phyloP scores from a whole-genome alignment of 2,329 filamentous ascomycete genomes.

The Tolypocladium ophioglossoides region DNA sequence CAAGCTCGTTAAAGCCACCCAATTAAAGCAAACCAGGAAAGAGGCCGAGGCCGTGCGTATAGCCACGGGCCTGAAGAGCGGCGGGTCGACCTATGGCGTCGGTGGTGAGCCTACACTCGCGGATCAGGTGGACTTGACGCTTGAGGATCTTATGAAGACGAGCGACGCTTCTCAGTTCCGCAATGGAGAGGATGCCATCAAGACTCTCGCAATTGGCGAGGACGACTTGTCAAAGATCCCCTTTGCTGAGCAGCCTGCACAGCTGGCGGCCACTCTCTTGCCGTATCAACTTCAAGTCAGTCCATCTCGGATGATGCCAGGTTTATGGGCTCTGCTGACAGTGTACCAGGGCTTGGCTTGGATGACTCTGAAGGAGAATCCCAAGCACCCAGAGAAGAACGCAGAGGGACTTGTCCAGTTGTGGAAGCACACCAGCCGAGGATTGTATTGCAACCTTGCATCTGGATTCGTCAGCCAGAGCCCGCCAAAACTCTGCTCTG shows the following conservation, averaged over 20 bases:
- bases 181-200: slow-evolving; percentile 51
- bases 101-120: slow-evolving; percentile 12
- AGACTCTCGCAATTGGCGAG: slow-evolving; percentile 63
- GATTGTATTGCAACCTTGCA: slow-evolving; percentile 49
- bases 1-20: slow-evolving; percentile 48
- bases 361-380: slow-evolving; percentile 68
- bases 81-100: slow-evolving; percentile 27
- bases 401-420: slow-evolving; percentile 58
- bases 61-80: slow-evolving; percentile 27
- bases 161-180: slow-evolving; percentile 61
- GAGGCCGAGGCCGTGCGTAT: slow-evolving; percentile 43
- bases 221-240: slow-evolving; percentile 60
- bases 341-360: slow-evolving; percentile 59
- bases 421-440: slow-evolving; percentile 51
- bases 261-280: slow-evolving; percentile 56
- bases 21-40: slow-evolving; percentile 42
- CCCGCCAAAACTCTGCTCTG: slow-evolving; percentile 57
- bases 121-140: slow-evolving; percentile 29
- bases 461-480: slow-evolving; percentile 48
- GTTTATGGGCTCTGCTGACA: slow-evolving; percentile 8
- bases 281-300: slow-evolving; percentile 63
- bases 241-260: slow-evolving; percentile 55
- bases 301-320: neutral
- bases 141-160: slow-evolving; percentile 54
- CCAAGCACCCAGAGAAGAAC: slow-evolving; percentile 47